Evolutionary conservation across 2,329 filamentous ascomycete genomes (phyloP), one percentile per base, ranked within the genome.

Genomic region (Paradendryphiella salina): DNA sequence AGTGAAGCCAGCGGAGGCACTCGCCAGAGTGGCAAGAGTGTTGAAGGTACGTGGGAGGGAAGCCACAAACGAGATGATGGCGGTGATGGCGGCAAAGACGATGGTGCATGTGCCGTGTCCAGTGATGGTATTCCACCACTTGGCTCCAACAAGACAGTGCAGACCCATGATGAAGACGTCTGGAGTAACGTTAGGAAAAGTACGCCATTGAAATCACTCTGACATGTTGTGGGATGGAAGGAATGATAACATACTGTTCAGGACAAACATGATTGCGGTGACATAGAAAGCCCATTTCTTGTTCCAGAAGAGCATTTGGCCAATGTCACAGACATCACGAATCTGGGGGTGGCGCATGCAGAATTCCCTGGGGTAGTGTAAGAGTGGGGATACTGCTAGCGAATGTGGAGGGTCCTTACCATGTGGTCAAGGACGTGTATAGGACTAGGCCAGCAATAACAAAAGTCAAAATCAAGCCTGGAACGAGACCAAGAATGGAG

Each of bases 251-350:
- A 90, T 96, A 71, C 96, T 96, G 81, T 96, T 96, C 56, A 96
- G 74, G 37, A 96, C 76, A 73, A 96, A 96, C 88, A 96, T 96
- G 70, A 90, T 76, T 1, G 90, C 91, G 1, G 84, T 86, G 47
- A 80, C 75, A 64, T 79, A 85, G 77, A 84, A 86, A 2, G 80
- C 84, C 83, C 87, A 89, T 52, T 82, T 84, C 72, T 89, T 85
- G 59, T 87, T 86, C 86, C 88, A 95, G 75, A 96, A 96, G 17
- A 96, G 83, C 82, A 92, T 92, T 73, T 96, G 90, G n/a, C 91
- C 92, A 68, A 96, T 89, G 70, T 96, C 92, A 70, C 91, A 96
- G 11, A 96, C 89, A 76, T 96, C 92, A 62, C 90, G 86, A 52
- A 96, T 86, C 71, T 96, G 90, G 0, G 92, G 92, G 67, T 96